Conservation (phyloP, 208 protist genomes). For the Leishmania braziliensis region DNA sequence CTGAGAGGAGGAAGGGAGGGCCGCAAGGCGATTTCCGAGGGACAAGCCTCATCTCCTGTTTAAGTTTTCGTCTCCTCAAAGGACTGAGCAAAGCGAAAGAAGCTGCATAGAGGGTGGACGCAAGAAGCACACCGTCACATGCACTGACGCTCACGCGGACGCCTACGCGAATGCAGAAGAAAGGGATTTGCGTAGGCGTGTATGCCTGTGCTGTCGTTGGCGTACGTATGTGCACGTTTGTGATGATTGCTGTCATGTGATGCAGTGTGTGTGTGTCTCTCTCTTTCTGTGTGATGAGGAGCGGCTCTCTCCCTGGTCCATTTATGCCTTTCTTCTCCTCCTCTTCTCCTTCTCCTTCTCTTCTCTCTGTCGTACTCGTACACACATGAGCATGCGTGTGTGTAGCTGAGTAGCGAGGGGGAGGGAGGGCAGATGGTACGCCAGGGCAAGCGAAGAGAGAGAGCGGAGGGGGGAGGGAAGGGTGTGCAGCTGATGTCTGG, state of each 20-base stretch:
- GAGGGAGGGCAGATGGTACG: background rate
- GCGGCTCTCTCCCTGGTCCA: background rate
- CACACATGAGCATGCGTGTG: background rate
- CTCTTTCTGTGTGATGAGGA: background rate
- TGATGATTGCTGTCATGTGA: background rate
- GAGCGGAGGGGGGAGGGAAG: background rate
- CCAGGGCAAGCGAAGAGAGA: background rate
- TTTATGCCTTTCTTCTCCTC: conserved; percentile 1
- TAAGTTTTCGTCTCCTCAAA: background rate
- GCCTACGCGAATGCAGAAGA: background rate
- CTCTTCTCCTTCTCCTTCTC: conserved; percentile 29
- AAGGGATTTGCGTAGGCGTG: background rate
- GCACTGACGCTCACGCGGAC: background rate
- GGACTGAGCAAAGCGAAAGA: background rate
- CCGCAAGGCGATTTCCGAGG: background rate
- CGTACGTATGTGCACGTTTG: background rate
- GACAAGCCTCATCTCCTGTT: background rate
- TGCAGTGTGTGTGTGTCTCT: background rate
- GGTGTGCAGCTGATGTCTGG: background rate
- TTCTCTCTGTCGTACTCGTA: background rate
- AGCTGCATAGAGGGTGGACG: background rate
- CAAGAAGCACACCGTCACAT: background rate
- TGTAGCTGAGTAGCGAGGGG: background rate
- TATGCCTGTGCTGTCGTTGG: background rate
- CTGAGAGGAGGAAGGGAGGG: background rate